phyloP scores from a whole-genome alignment of 768 basidiomycete genomes.

The Galerina sulciceps region DNA sequence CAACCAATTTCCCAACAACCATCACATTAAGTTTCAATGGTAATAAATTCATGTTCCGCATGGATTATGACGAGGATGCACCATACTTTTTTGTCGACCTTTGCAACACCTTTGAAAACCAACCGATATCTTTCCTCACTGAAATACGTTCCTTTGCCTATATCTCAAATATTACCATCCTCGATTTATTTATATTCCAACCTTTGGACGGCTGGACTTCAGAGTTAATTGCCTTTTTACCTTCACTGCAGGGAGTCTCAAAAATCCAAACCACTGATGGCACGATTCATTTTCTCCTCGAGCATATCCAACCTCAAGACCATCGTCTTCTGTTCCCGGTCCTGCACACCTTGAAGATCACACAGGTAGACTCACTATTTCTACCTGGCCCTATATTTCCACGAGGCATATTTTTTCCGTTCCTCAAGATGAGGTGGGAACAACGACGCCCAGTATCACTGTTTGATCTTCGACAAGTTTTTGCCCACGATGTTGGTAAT shows the following conservation, averaged over 20 bases:
- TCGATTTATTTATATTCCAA: neutral
- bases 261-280: neutral
- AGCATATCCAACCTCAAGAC: neutral
- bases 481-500: neutral
- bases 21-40: too few species aligned
- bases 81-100: too few species aligned
- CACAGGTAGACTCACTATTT: neutral
- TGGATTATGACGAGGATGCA: too few species aligned
- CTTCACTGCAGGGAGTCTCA: neutral
- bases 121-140: too few species aligned
- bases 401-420: neutral
- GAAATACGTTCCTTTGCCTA: neutral
- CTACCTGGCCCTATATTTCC: too few species aligned
- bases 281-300: neutral
- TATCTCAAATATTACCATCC: neutral
- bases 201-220: neutral
- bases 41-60: too few species aligned
- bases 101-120: too few species aligned
- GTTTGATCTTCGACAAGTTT: neutral
- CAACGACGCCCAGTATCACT: neutral
- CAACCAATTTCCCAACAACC: too few species aligned
- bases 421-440: neutral
- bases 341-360: neutral
- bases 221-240: neutral
- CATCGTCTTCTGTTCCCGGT: neutral